Evolutionary conservation across 305 asterid genomes (phyloP), one percentile per base, ranked within the genome.

Genomic region (Fraxinus baroniana): DNA sequence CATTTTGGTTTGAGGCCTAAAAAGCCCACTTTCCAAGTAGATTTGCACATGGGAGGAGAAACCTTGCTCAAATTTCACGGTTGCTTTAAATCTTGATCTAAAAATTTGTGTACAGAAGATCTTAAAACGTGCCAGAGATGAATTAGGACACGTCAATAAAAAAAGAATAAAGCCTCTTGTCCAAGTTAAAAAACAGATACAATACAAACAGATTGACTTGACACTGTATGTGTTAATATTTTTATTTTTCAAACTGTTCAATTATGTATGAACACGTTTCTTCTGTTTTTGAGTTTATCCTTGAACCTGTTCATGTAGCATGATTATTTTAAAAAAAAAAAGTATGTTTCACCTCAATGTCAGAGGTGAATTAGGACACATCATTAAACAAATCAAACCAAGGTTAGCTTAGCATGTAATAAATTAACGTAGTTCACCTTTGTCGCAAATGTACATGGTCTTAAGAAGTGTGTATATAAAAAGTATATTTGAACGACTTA

Each of bases 1-100:
- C 78, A 87, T 20, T 74, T 75, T 15, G 79, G 82, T 79, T 74
- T 66, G 81, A 75, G 78, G 46, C 62, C 20, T 26, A 73, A 60
- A 84, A 86, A 79, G 87, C 91, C 91, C 89, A 79, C 75, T 76
- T 77, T 80, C 55, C 83, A 44, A 44, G 78, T 60, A 30, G 46
- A 73, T 85, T 78, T 83, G 90, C 88, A 87, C 86, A 90, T 89
- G 91, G 84, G 84, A 81, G 81, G 73, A 9, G 33, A 64, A 24
- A 32, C 33, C 32, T 3, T 24, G 18, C 66, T n/a, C 60, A 49
- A 15, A 49, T 49, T 49, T 49, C 60, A 13, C 60, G 17, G 0
- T 49, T 13, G 18, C 18, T 49, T 49, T 49, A 49, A 49, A 30
- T 49, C 18, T 49, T 49, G 60, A 15, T 15, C 18, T 49, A 15